phyloP scores from a whole-genome alignment of 768 basidiomycete genomes.

The Aureoboletus auriporus region DNA sequence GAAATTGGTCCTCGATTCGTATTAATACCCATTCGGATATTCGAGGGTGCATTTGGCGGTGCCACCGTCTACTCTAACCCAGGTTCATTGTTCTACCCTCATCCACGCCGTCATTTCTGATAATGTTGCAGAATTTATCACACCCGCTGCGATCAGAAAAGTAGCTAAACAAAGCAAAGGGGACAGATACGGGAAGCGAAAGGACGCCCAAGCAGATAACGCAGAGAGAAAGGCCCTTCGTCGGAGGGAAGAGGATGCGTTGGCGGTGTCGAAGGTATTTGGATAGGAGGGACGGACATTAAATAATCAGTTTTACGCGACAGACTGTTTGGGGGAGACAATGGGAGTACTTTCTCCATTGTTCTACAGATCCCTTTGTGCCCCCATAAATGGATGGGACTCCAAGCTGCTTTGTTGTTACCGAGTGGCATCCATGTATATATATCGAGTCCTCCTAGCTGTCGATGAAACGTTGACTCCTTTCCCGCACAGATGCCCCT shows the following conservation, averaged over 20 bases:
- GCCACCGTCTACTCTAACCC: slow-evolving; percentile 95
- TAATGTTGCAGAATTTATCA: slow-evolving; percentile 72
- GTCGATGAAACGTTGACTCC: slow-evolving; percentile 8
- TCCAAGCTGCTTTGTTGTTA: slow-evolving; percentile 26
- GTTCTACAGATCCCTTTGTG: slow-evolving; percentile 27
- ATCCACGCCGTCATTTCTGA: neutral
- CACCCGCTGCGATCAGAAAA: slow-evolving; percentile 78
- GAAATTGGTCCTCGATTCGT: slow-evolving; percentile 99
- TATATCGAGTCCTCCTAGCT: slow-evolving; percentile 22
- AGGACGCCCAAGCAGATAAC: slow-evolving; percentile 70
- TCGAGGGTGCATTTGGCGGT: slow-evolving; percentile 95
- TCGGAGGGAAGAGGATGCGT: slow-evolving; percentile 64
- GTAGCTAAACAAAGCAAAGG: slow-evolving; percentile 69
- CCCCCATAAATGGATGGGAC: slow-evolving; percentile 29
- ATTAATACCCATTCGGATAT: slow-evolving; percentile 94
- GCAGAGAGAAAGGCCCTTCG: slow-evolving; percentile 60
- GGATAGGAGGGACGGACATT: slow-evolving; percentile 43
- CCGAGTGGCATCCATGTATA: slow-evolving; percentile 25
- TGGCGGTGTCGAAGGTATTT: slow-evolving; percentile 89
- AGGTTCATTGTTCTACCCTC: slow-evolving; percentile 44
- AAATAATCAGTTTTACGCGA: no score
- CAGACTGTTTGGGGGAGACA: slow-evolving; percentile 8
- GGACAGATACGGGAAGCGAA: slow-evolving; percentile 75
- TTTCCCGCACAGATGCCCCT: slow-evolving; percentile 54
- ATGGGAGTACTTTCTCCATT: slow-evolving; percentile 29